A percentile compares a stretch with the other conserved stretches of the same genome.
phyloP scores from a whole-genome alignment of 1,139 yeast genomes.

The Debaryomycetaceae sp. region DNA sequence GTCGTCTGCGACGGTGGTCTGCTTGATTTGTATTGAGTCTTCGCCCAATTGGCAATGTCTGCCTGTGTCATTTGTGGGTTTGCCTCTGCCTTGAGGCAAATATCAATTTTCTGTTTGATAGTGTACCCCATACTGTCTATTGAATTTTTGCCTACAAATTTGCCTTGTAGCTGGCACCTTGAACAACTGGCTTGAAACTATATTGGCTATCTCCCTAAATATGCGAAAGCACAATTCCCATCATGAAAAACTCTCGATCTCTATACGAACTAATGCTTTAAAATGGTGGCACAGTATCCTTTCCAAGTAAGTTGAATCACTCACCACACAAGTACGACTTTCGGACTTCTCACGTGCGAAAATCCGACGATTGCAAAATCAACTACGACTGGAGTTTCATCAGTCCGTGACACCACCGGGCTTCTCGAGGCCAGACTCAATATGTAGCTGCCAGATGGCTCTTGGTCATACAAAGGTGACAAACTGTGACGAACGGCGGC shows the following conservation, averaged over 20 bases:
- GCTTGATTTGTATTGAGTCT: slow-evolving; percentile 45
- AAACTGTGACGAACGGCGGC: too few species aligned
- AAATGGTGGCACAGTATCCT: neutral
- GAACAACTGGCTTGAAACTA: too few species aligned
- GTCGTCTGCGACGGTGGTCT: slow-evolving; percentile 68
- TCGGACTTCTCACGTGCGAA: neutral
- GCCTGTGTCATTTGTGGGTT: slow-evolving; percentile 66
- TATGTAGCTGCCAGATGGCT: too few species aligned
- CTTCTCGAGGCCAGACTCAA: too few species aligned
- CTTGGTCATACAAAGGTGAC: too few species aligned
- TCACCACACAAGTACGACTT: neutral
- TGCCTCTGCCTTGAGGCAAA: slow-evolving; percentile 63
- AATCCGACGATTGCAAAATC: neutral
- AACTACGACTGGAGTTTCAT: neutral
- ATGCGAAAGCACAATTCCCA: too few species aligned
- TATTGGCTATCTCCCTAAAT: too few species aligned
- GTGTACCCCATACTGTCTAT: slow-evolving; percentile 47
- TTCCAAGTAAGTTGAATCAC: neutral
- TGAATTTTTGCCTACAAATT: too few species aligned
- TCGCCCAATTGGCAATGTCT: slow-evolving; percentile 67
- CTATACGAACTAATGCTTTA: too few species aligned
- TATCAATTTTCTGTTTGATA: slow-evolving; percentile 62
- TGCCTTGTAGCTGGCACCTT: too few species aligned
- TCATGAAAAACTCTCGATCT: too few species aligned
- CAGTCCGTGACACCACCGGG: neutral